phyloP scores from a whole-genome alignment of 2,329 filamentous ascomycete genomes.

The Penicillium sp. region DNA sequence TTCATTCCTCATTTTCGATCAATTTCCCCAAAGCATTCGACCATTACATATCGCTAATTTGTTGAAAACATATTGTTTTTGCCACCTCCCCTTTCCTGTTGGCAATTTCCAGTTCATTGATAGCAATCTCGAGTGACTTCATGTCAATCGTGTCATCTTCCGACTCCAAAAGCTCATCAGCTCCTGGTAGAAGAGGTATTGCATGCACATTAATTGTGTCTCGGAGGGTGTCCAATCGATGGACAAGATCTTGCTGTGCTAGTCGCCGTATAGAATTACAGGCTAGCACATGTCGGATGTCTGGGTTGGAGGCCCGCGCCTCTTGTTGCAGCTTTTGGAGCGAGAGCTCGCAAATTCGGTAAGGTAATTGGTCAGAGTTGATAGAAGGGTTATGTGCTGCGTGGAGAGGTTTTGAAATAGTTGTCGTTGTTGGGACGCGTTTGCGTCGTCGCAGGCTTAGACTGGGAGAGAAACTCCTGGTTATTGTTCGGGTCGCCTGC shows the following conservation, averaged over 20 bases:
- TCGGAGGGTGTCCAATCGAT: constrained; percentile 13
- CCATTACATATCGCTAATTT: constrained; percentile 17
- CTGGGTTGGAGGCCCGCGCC: constrained; percentile 17
- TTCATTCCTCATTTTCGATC: no score
- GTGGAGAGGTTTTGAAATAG: neutral
- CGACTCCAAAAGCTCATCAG: constrained; percentile 9
- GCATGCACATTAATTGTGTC: constrained; percentile 2
- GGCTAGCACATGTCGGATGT: constrained; percentile 18
- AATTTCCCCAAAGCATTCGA: no score
- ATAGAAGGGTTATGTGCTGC: constrained; percentile 5
- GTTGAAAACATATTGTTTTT: constrained; percentile 16
- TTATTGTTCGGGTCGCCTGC: constrained; percentile 9
- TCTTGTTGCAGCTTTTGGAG: constrained; percentile 22
- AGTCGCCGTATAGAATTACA: constrained; percentile 19
- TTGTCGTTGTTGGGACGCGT: constrained; percentile 4
- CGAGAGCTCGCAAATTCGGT: constrained; percentile 20
- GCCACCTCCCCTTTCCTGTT: constrained; percentile 13
- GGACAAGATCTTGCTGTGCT: constrained; percentile 13
- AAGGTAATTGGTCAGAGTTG: constrained; percentile 20
- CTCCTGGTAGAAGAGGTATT: constrained; percentile 10
- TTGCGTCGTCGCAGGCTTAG: constrained; percentile 2
- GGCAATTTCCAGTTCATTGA: constrained; percentile 13
- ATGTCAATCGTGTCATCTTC: constrained; percentile 14
- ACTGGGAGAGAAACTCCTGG: constrained; percentile 6
- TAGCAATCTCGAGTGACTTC: constrained; percentile 12